Conservation (phyloP, 2,329 filamentous ascomycete species). For the Diaporthe humulicola region DNA sequence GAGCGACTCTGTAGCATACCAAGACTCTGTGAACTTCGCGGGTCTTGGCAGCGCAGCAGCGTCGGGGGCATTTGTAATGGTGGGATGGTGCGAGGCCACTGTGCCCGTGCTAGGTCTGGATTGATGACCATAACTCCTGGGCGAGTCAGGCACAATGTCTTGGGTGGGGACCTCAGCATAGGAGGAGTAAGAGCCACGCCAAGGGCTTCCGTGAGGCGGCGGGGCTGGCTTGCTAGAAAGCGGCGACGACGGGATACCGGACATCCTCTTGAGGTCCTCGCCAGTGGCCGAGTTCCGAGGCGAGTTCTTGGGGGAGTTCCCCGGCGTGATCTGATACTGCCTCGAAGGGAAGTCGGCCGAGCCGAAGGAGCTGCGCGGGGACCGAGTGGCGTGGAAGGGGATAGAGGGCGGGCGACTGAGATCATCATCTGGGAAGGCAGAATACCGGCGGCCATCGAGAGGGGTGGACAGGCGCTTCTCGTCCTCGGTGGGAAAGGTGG, state of each 20-base stretch:
- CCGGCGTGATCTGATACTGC: constrained; percentile 64
- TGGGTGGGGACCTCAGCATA: constrained; percentile 60
- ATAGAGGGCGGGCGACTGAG: constrained; percentile 68
- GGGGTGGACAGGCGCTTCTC: constrained; percentile 72
- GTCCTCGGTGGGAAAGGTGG: constrained; percentile 56
- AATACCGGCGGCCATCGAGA: constrained; percentile 57
- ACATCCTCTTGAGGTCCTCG: constrained; percentile 60
- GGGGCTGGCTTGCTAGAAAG: constrained; percentile 24
- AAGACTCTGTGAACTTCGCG: constrained; percentile 66
- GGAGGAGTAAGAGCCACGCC: constrained; percentile 55
- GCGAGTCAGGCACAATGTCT: constrained; percentile 41
- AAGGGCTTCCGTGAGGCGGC: constrained; percentile 40
- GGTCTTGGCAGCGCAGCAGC: constrained; percentile 53
- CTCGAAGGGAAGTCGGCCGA: constrained; percentile 68
- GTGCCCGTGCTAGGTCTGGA: constrained; percentile 46
- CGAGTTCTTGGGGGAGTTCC: constrained; percentile 49
- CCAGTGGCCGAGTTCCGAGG: constrained; percentile 59
- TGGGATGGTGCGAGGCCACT: constrained; percentile 41
- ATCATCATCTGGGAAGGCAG: constrained; percentile 59
- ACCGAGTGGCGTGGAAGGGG: constrained; percentile 84
- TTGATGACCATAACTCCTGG: constrained; percentile 48
- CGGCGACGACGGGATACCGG: constrained; percentile 49
- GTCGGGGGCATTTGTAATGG: constrained; percentile 35
- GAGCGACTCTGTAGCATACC: constrained; percentile 67
- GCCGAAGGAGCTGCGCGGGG: constrained; percentile 62